Evolutionary conservation across 345 rosid genomes (phyloP), one percentile per base, ranked within the genome.

Genomic region (Bruguiera sexangula): DNA sequence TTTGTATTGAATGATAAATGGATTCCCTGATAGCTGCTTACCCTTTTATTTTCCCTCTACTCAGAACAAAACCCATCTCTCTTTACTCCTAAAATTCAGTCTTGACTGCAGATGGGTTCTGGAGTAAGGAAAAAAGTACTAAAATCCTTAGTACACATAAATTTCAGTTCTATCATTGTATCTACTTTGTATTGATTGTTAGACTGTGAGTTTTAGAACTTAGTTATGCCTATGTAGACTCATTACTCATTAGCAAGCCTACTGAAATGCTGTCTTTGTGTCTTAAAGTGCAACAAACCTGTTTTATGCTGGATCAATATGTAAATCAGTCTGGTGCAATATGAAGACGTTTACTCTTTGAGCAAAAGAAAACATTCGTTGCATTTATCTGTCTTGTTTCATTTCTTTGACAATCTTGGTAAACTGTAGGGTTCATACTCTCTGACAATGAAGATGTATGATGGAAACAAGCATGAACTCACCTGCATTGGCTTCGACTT

Each of bases 401-500:
- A 31, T 52, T 29, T 60, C 24, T 1, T 46, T 66, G 29, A 61
- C 32, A 30, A 36, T 53, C 22, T 20, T 54, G 54, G 24, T 62
- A 24, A 43, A 73, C 13, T 76, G 78, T 85, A 90, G 99, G 97
- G 99, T 21, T 67, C 96, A 6, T 95, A 92, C 85, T 69, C 96
- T 48, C 89, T 95, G 57, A 87, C 82, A 70, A 92, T 95, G 99
- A 92, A 78, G 90, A 92, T 95, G 97, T 30, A 69, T 18, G 89
- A 85, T 60, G 84, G 71, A 34, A 69, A 78, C 27, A 79, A 81
- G 29, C 39, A 69, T 34, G 84, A 85, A 79, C 68, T 95, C 63
- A 86, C 98, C 61, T 95, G 99, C 86, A 92, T 92, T 70, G 61
- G 73, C 65, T 95, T 95, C 66, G 85, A 80, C 69, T 95, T 95